Percentiles rank a stretch among this genome's conserved stretches.
These are phyloP conservation scores for Glutinoglossum americanum DNA, from an alignment of 495 filamentous ascomycete genomes.

Conservation along the genomic window DNA sequence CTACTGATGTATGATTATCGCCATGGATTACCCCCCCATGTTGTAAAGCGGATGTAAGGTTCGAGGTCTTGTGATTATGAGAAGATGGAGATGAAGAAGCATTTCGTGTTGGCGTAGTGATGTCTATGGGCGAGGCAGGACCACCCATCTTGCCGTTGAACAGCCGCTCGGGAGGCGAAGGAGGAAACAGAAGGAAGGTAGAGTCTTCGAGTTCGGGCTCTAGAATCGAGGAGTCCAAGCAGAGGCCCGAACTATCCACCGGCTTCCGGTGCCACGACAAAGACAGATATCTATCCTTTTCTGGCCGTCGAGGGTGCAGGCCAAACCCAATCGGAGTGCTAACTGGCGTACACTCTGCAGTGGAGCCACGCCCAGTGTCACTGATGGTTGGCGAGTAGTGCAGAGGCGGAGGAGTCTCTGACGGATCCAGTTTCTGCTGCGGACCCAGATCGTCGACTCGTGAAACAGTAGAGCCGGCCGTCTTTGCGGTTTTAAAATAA, in stretches of 20 bases:
- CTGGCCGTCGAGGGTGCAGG: slow-evolving; percentile 16
- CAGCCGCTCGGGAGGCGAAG: slow-evolving; percentile 9
- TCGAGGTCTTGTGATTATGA: slow-evolving; percentile 29
- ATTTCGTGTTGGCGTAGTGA: slow-evolving; percentile 33
- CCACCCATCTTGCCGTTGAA: slow-evolving; percentile 22
- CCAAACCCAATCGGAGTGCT: slow-evolving; percentile 24
- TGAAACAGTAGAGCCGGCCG: background rate
- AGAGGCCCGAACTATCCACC: slow-evolving; percentile 13
- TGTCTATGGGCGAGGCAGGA: slow-evolving; percentile 39
- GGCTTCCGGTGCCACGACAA: slow-evolving; percentile 20
- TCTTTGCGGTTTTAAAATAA: background rate
- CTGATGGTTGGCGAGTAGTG: slow-evolving; percentile 20
- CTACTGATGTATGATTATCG: slow-evolving; percentile 15
- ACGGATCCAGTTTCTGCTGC: slow-evolving; percentile 23
- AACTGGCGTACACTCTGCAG: slow-evolving; percentile 22
- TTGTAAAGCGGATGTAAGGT: slow-evolving; percentile 39
- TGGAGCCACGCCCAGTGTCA: slow-evolving; percentile 22
- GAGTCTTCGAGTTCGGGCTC: slow-evolving; percentile 21
- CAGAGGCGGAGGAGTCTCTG: slow-evolving; percentile 20
- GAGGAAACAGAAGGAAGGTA: slow-evolving; percentile 25
- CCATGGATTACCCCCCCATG: slow-evolving; percentile 14
- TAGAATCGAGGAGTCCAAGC: slow-evolving; percentile 14
- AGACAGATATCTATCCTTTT: slow-evolving; percentile 21
- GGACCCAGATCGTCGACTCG: background rate
- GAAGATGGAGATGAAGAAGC: slow-evolving; percentile 32